phyloP scores from a whole-genome alignment of 2,329 filamentous ascomycete genomes.

The Celoporthe dispersa region DNA sequence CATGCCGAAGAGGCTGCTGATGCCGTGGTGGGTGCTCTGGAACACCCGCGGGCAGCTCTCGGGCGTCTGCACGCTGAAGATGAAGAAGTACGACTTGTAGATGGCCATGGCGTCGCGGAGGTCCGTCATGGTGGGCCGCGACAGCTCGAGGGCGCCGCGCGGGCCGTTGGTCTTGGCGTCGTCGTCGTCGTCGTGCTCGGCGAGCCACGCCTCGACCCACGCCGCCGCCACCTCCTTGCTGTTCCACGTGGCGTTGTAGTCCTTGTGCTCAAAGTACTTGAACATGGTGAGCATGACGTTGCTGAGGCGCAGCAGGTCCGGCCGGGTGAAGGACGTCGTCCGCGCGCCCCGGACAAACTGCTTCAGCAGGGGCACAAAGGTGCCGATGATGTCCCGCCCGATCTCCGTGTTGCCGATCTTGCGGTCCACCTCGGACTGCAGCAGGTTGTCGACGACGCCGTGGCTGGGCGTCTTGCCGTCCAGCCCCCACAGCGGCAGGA shows the following conservation, averaged over 20 bases:
- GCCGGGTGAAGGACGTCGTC: constrained; percentile 46
- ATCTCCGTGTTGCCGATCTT: constrained; percentile 46
- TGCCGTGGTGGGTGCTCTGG: constrained; percentile 66
- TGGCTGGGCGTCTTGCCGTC: constrained; percentile 57
- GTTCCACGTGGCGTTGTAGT: constrained; percentile 55
- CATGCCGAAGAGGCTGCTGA: constrained; percentile 64
- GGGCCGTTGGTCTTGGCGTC: constrained; percentile 43
- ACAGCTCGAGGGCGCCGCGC: constrained; percentile 40
- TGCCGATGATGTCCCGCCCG: constrained; percentile 52
- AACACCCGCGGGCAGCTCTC: constrained; percentile 63
- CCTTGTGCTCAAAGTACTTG: constrained; percentile 55
- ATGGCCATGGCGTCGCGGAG: constrained; percentile 42
- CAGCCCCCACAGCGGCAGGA: constrained; percentile 59
- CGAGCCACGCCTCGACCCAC: constrained; percentile 55
- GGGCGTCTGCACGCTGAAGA: constrained; percentile 61
- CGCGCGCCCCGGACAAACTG: constrained; percentile 55
- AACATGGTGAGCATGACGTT: constrained; percentile 55
- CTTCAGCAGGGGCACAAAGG: constrained; percentile 58
- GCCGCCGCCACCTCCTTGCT: constrained; percentile 50
- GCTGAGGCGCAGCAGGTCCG: constrained; percentile 50
- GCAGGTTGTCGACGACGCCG: constrained; percentile 57
- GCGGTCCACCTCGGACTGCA: constrained; percentile 54
- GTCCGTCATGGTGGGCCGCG: constrained; percentile 42
- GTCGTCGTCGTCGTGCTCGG: constrained; percentile 48
- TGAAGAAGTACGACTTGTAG: constrained; percentile 53